Base-by-base conservation (phyloP, 2,329 filamentous ascomycete genomes). In the Metarhizium album region DNA sequence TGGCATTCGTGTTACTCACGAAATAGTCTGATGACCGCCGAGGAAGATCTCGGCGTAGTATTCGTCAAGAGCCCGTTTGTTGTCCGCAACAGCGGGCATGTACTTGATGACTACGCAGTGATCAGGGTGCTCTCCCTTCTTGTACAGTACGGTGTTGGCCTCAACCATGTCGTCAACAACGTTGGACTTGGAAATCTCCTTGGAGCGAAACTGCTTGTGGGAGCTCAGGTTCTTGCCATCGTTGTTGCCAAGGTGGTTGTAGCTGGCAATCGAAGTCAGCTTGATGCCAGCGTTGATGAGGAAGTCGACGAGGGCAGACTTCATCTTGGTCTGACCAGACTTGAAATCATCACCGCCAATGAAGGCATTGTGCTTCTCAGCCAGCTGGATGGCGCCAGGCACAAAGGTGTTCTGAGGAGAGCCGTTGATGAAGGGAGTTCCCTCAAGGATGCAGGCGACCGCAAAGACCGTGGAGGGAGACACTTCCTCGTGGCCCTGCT, bases 81-180 rank as follows among this genome's bases (percentile, higher is more conserved):
- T 94, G 74, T 98, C 93, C 55, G 93, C 93, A 46, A 98, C 93
- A 56, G 90, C 89, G 35, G 93, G 93, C 90, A 98, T 95, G 78
- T 98, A 98, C 82, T 98, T 98, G 83, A 98, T 98, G 61, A 98
- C 93, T 53, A 98, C 93, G 53, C 88, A 94, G 76, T 98, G 93
- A 68, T 98, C 90, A 2, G 93, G 93, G 70, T 97, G 90, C 74
- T 98, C 93, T 60, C 84, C 90, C 63, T 87, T 76, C 71, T 85
- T 82, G 78, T 98, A 98, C 51, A 98, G 79, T 47, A 97, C 83
- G 47, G 73, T 76, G 75, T 98, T 98, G 64, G 93, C 91, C 64
- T 89, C 90, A 54, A 98, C 93, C 93, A 98, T 98, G 75, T 98
- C 93, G 67, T 98, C 93, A 51, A 98, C 93, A 13, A 98, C 93